These are phyloP conservation scores for Termitomyces sp. DNA, from an alignment of 768 basidiomycete genomes.

Conservation along the genomic window DNA sequence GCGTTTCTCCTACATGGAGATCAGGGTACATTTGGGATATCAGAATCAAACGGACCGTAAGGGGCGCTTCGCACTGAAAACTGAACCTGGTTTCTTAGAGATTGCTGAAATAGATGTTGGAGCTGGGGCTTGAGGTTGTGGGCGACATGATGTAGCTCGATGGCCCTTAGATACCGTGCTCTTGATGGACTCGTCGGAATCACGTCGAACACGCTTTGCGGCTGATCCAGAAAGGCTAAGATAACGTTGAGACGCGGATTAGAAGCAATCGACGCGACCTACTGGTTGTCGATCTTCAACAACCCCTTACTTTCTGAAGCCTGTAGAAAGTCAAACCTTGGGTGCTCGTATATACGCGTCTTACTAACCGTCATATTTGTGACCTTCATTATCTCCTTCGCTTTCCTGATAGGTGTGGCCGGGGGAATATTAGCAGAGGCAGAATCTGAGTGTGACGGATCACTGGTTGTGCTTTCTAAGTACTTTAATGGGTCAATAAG, in stretches of 20 bases:
- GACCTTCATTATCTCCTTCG: background rate
- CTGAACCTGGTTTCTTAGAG: slow-evolving; percentile 16
- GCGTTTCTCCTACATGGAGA: slow-evolving; percentile 15
- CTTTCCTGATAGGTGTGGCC: background rate
- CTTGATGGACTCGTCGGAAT: slow-evolving; percentile 12
- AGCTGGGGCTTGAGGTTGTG: slow-evolving; percentile 11
- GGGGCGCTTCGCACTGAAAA: slow-evolving; percentile 16
- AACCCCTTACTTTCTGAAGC: slow-evolving; percentile 15
- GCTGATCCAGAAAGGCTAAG: slow-evolving; percentile 23
- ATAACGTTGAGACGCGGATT: background rate
- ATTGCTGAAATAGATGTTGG: slow-evolving; percentile 11
- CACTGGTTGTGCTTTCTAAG: slow-evolving; percentile 6
- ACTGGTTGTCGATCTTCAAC: slow-evolving; percentile 18
- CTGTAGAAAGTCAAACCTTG: slow-evolving; percentile 8
- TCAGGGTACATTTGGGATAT: background rate
- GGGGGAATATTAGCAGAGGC: background rate
- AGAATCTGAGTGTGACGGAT: slow-evolving; percentile 6
- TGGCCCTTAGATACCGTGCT: slow-evolving; percentile 16
- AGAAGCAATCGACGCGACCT: background rate
- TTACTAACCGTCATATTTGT: slow-evolving; percentile 2
- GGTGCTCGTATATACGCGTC: background rate
- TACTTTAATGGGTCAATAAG: background rate
- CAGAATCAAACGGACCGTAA: slow-evolving; percentile 17
- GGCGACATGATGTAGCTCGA: slow-evolving; percentile 21
- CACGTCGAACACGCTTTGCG: slow-evolving; percentile 19